Conservation (phyloP, 768 basidiomycete species). For the Amanita exitialis region DNA sequence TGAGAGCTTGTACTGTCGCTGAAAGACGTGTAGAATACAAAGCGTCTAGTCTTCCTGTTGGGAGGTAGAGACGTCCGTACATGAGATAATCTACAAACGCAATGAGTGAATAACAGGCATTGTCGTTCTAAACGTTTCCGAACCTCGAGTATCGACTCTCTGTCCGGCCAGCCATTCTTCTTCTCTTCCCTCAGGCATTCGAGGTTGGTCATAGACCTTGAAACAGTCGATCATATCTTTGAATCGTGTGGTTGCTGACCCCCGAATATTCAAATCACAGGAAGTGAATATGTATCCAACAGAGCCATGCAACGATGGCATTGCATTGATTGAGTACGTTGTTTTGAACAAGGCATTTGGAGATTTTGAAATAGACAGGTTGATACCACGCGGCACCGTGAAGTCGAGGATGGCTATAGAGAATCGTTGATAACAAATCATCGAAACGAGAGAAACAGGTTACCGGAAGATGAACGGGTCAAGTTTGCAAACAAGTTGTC, state of each 20-base stretch:
- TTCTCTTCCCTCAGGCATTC: conserved; percentile 64
- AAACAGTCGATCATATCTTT: conserved; percentile 89
- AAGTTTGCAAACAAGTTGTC: conserved; percentile 89
- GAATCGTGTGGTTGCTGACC: conserved; percentile 64
- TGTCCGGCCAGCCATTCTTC: conserved; percentile 81
- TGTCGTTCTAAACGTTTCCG: conserved; percentile 12
- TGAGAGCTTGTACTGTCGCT: conserved; percentile 68
- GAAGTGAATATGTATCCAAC: conserved; percentile 92
- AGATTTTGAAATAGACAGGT: conserved; percentile 77
- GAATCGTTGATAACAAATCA: conserved; percentile 6
- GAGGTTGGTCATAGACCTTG: conserved; percentile 73
- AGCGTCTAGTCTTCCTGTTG: conserved; percentile 81
- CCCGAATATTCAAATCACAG: conserved; percentile 65
- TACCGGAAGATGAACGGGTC: conserved; percentile 84
- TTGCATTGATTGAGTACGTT: conserved; percentile 85
- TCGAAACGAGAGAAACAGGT: background rate
- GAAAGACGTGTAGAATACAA: conserved; percentile 77
- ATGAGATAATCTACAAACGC: conserved; percentile 70
- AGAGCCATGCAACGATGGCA: conserved; percentile 88
- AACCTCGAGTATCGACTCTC: conserved; percentile 68
- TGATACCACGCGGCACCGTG: conserved; percentile 69
- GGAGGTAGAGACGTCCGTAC: conserved; percentile 87
- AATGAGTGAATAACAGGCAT: conserved; percentile 8
- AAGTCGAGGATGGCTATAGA: conserved; percentile 83
- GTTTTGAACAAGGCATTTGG: conserved; percentile 86